Conservation (phyloP, 2,329 filamentous ascomycete genomes). For the Rutstroemia sydowiana region DNA sequence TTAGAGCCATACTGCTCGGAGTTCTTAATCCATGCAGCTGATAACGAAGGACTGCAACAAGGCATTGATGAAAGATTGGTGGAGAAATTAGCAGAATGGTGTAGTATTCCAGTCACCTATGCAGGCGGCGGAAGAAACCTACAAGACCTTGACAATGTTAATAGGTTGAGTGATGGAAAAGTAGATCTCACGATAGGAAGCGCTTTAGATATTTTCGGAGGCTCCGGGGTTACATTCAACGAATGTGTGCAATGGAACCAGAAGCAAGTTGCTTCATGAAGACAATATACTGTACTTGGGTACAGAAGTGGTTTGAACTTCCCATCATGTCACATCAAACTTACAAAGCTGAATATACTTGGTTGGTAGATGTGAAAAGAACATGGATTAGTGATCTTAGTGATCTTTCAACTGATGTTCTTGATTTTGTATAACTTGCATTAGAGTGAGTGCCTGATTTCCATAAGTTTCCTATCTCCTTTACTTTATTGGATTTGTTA, state of each 20-base stretch:
- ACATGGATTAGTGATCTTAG: too few relatives aligned
- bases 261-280: constrained; percentile 31
- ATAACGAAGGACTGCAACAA: constrained; percentile 88
- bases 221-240: constrained; percentile 74
- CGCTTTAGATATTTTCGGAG: constrained; percentile 92
- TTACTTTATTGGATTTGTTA: not conserved
- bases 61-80: constrained; percentile 88
- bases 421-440: too few relatives aligned
- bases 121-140: constrained; percentile 84
- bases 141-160: constrained; percentile 75
- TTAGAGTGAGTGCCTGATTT: constrained; percentile 1
- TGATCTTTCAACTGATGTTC: not conserved
- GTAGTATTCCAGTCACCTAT: constrained; percentile 88
- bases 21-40: constrained; percentile 93
- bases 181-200: constrained; percentile 95
- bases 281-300: too few relatives aligned
- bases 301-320: too few relatives aligned
- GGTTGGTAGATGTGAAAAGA: too few relatives aligned
- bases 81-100: constrained; percentile 70
- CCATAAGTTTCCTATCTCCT: not conserved
- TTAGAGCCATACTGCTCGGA: constrained; percentile 92
- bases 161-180: constrained; percentile 67
- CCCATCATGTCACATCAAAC: too few relatives aligned
- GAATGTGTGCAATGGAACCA: constrained; percentile 88
- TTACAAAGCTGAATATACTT: too few relatives aligned